Conservation (phyloP, 768 basidiomycete genomes). For the Lanmaoa pseudosensibilis region DNA sequence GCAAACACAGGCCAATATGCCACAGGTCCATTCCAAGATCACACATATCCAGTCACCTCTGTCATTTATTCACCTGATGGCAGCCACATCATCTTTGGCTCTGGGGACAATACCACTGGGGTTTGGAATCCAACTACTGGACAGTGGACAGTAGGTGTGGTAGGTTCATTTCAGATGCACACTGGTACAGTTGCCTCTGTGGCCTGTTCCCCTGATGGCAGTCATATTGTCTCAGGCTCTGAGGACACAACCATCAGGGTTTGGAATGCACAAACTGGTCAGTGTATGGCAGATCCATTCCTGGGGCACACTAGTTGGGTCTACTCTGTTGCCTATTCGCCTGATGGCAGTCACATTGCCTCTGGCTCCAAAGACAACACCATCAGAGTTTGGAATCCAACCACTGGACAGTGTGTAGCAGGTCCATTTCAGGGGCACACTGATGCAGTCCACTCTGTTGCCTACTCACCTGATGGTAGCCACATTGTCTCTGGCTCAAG, state of each 20-base stretch:
- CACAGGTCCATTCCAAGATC: neutral
- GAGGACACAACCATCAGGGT: conserved; percentile 2
- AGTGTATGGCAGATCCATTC: conserved; percentile 1
- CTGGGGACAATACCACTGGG: neutral
- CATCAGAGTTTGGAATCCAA: conserved; percentile 26
- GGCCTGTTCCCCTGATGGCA: conserved; percentile 21
- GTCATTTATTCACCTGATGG: conserved; percentile 23
- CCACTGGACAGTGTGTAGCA: conserved; percentile 13
- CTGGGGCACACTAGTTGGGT: conserved; percentile 6
- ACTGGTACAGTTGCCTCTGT: neutral
- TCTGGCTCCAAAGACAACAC: conserved; percentile 24
- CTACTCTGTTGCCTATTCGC: conserved; percentile 23
- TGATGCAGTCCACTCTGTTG: conserved; percentile 16
- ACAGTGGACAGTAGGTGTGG: neutral
- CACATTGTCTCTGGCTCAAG: conserved; percentile 26
- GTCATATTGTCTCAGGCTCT: conserved; percentile 5
- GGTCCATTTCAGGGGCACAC: conserved; percentile 22
- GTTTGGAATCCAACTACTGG: conserved; percentile 10
- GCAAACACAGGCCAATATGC: conserved; percentile 5
- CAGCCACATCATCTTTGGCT: conserved; percentile 19
- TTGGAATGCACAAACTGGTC: conserved; percentile 16
- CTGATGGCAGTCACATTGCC: conserved; percentile 26
- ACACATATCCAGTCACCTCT: neutral
- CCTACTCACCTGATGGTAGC: conserved; percentile 23
- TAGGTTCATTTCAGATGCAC: conserved; percentile 3